Conservation (phyloP, 1,284 basidiomycete species). For the Ceratobasidium sp. region DNA sequence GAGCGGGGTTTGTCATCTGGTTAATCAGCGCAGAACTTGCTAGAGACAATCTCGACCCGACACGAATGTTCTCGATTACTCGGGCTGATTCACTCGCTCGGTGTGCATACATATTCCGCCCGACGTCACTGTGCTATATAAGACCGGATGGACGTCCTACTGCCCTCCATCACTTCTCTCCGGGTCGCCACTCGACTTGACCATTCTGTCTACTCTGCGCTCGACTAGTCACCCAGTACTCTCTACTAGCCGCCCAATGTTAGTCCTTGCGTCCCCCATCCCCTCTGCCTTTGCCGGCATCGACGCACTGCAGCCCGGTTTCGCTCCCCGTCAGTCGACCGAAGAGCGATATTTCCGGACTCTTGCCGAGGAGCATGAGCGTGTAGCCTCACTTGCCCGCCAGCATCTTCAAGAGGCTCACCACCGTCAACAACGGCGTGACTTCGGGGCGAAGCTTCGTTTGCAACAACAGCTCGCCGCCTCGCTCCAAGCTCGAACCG, state of each 20-base stretch:
- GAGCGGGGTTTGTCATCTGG: conserved; percentile 23
- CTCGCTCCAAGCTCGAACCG: conserved; percentile 19
- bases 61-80: conserved; percentile 26
- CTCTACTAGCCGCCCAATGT: too few relatives aligned
- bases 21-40: conserved; percentile 29
- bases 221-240: conserved; percentile 29
- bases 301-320: conserved; percentile 21
- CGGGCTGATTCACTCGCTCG: too few relatives aligned
- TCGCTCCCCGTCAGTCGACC: conserved; percentile 15
- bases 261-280: conserved; percentile 28
- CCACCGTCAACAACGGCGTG: conserved; percentile 14
- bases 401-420: conserved; percentile 21
- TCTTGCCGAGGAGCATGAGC: conserved; percentile 45
- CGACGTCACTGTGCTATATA: conserved; percentile 18
- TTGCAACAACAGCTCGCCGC: conserved; percentile 36
- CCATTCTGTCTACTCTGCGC: not conserved
- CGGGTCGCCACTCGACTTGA: too few relatives aligned
- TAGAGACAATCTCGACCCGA: conserved; percentile 23
- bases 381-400: conserved; percentile 34
- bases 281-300: conserved; percentile 22
- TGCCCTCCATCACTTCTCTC: not conserved
- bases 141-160: too few relatives aligned
- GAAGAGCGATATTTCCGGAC: conserved; percentile 42
- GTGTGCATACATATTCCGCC: conserved; percentile 6
- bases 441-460: conserved; percentile 18